Evolutionary conservation across 2,329 filamentous ascomycete species (phyloP).

Genomic region (Penicillium italicum): DNA sequence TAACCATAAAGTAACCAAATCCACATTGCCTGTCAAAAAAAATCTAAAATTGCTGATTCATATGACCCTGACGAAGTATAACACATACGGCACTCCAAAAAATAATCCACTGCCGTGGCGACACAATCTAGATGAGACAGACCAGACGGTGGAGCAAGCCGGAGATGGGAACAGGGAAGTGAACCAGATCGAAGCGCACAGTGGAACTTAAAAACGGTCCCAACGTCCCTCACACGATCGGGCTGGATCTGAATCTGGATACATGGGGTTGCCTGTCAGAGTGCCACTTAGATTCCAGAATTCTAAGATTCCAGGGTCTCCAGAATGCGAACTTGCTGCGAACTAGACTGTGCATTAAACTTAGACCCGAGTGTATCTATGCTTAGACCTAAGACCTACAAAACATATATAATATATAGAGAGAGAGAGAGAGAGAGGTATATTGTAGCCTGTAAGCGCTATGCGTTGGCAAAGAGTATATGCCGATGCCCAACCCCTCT

Average conservation of each 20-base stretch:
- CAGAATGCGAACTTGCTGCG: constrained; percentile 8
- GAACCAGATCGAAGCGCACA: constrained; percentile 19
- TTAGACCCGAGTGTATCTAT: neutral
- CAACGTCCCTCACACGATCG: neutral
- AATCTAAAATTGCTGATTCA: neutral
- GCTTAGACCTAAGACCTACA: neutral
- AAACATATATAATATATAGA: neutral
- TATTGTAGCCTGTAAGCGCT: neutral
- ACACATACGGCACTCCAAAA: neutral
- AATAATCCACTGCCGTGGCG: constrained; percentile 9
- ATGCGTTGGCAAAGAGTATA: constrained; percentile 1
- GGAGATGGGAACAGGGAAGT: constrained; percentile 17
- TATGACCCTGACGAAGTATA: neutral
- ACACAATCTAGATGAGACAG: constrained; percentile 22
- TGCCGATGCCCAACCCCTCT: constrained; percentile 10
- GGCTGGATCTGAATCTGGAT: neutral
- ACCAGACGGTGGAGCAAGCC: constrained; percentile 20
- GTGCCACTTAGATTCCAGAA: neutral
- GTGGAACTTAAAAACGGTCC: constrained; percentile 20
- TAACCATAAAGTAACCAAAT: neutral
- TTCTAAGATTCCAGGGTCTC: neutral
- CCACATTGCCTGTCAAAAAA: neutral
- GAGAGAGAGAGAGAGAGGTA: too few species aligned
- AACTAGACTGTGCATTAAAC: neutral
- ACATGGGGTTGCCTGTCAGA: constrained; percentile 1